Conservation (phyloP, 768 basidiomycete species). For the Ephemerocybe angulata region DNA sequence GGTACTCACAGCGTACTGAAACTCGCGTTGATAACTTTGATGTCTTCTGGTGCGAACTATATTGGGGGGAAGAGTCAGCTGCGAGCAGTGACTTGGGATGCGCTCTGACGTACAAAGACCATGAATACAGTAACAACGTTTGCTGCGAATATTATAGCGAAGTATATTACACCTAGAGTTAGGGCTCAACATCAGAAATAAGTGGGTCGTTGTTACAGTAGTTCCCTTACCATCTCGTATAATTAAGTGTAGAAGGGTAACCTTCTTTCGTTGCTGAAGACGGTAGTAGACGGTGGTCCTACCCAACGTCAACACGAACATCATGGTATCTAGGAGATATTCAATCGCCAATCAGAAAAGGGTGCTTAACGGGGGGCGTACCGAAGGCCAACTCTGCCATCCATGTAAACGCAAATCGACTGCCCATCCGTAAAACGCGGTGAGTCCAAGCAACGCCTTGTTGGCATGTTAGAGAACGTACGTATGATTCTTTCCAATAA, state of each 20-base stretch:
- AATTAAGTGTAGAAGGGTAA: slow-evolving; percentile 26
- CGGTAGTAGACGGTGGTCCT: slow-evolving; percentile 20
- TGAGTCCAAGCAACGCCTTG: neutral
- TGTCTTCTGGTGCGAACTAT: slow-evolving; percentile 19
- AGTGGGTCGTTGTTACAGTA: too few species aligned
- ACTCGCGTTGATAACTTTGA: slow-evolving; percentile 36
- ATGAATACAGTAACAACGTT: slow-evolving; percentile 31
- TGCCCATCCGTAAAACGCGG: slow-evolving; percentile 5
- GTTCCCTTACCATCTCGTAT: slow-evolving; percentile 29
- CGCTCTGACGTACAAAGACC: slow-evolving; percentile 26
- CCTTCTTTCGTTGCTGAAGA: slow-evolving; percentile 9
- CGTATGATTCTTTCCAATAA: slow-evolving; percentile 26
- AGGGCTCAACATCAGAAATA: neutral
- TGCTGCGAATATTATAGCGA: slow-evolving; percentile 29
- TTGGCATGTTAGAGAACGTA: slow-evolving; percentile 13
- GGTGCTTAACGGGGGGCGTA: slow-evolving; percentile 8
- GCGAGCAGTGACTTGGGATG: neutral
- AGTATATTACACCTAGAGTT: slow-evolving; percentile 30
- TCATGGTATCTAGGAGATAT: slow-evolving; percentile 21
- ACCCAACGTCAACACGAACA: slow-evolving; percentile 31
- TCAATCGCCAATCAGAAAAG: neutral
- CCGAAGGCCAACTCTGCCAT: slow-evolving; percentile 35
- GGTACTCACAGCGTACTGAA: slow-evolving; percentile 33
- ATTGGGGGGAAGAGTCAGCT: neutral
- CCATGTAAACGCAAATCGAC: slow-evolving; percentile 35